Evolutionary conservation across 1,284 basidiomycete genomes (phyloP).

Genomic region (Cutaneotrichosporon mucoides): DNA sequence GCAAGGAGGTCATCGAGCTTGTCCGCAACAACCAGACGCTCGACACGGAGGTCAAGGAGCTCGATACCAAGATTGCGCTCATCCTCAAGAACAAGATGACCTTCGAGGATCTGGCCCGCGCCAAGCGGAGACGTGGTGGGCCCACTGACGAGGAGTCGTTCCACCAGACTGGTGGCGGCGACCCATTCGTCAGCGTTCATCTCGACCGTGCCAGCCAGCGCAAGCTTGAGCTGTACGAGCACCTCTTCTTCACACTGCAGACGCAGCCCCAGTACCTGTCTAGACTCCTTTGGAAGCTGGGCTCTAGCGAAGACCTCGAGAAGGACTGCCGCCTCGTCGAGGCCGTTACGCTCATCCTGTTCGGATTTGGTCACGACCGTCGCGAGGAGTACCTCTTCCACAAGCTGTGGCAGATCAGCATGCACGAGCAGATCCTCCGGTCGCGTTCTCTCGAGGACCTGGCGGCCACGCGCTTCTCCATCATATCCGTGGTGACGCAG

Average conservation of each 20-base stretch:
- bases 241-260: constrained; percentile 93
- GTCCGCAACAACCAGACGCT: constrained; percentile 89
- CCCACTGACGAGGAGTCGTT: constrained; percentile 22
- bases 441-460: constrained; percentile 62
- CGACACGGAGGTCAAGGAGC: constrained; percentile 85
- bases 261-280: constrained; percentile 84
- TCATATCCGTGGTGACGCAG: constrained; percentile 82
- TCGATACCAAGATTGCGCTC: constrained; percentile 94
- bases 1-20: constrained; percentile 85
- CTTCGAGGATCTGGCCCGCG: constrained; percentile 53
- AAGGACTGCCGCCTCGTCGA: constrained; percentile 75
- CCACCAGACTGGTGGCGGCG: constrained; percentile 52
- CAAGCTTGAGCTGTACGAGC: constrained; percentile 93
- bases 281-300: constrained; percentile 53
- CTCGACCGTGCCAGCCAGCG: constrained; percentile 81
- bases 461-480: constrained; percentile 62
- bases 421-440: constrained; percentile 68
- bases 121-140: constrained; percentile 32
- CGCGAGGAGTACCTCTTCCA: constrained; percentile 90
- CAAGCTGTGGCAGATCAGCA: constrained; percentile 83
- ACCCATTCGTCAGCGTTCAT: constrained; percentile 68
- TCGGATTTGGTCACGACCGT: constrained; percentile 83
- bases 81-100: constrained; percentile 96
- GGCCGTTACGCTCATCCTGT: constrained; percentile 81
- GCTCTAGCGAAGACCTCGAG: constrained; percentile 55